Base-by-base conservation (phyloP, 192 early-diverging fungal genomes). In the Backusella tuberculispora region DNA sequence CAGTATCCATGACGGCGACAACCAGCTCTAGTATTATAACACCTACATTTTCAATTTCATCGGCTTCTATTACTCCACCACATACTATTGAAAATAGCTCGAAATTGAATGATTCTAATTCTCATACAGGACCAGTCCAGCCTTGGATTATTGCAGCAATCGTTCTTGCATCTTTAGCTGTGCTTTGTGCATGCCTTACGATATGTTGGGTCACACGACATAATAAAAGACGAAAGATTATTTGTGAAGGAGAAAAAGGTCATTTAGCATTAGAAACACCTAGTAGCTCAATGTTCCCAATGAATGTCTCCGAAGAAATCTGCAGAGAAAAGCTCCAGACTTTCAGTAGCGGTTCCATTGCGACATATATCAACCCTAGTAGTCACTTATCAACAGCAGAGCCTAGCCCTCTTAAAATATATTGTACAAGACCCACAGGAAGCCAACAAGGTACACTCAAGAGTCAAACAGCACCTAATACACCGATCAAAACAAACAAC, bases 81-180 rank as follows among this genome's bases (percentile, higher is more conserved):
- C 21, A 19, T 4, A 10, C 24, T 12, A 24, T 60, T 60, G 53
- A 60, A 60, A 60, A 45, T 26, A 48, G n/a, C 26, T 70, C 19
- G 3, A 43, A 9, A 68, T 38, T 26, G 44, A 69, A 66, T 17
- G 43, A 4, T 60, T 60, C 21, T 60, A 8, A 13, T 60, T 60
- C 53, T 26, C 53, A 60, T 60, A 60, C 8, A 60, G 12, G 21
- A 26, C 21, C 21, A 37, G 6, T 75, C 15, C 67, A 74, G 4
- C 74, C 78, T 19, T 75, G 78, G 74, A 40, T 75, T 14, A 76
- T 76, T 47, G 74, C 45, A 41, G 65, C 72, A 21, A 76, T 80
- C 14, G 65, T 75, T 17, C 43, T 74, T 24, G 74, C 70, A 5
- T 75, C 70, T 56, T 45, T 80, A 15, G 56, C 74, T n/a, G 70